Conservation (phyloP, 331 rosid genomes). For the Stylosanthes scabra region DNA sequence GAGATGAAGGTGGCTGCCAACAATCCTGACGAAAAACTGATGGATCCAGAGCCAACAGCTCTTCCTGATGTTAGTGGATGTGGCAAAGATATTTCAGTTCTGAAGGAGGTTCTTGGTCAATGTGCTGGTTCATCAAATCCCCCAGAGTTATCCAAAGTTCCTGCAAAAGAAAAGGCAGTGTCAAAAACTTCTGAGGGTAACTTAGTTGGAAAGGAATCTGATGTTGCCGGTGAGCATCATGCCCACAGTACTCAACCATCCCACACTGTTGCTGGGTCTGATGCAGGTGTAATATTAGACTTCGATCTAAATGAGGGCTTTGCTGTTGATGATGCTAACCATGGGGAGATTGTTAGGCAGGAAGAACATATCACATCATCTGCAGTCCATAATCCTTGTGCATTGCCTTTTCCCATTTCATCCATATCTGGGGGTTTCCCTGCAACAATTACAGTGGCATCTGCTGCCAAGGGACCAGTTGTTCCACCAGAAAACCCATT, state of each 20-base stretch:
- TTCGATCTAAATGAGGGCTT: slow-evolving; percentile 94
- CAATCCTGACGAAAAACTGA: slow-evolving; percentile 45
- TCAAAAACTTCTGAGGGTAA: slow-evolving; percentile 48
- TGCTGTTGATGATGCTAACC: slow-evolving; percentile 68
- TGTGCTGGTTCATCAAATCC: slow-evolving; percentile 39
- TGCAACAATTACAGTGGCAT: slow-evolving; percentile 76
- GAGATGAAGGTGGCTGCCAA: slow-evolving; percentile 36
- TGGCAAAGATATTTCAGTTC: slow-evolving; percentile 48
- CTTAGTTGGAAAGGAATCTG: slow-evolving; percentile 49
- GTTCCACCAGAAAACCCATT: slow-evolving; percentile 70
- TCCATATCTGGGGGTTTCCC: slow-evolving; percentile 62
- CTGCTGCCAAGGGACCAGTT: slow-evolving; percentile 82
- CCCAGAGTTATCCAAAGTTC: slow-evolving; percentile 40
- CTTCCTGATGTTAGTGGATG: slow-evolving; percentile 40
- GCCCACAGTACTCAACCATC: slow-evolving; percentile 49
- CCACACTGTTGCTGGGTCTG: slow-evolving; percentile 48
- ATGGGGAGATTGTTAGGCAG: slow-evolving; percentile 57
- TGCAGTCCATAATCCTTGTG: slow-evolving; percentile 55
- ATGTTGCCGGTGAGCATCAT: slow-evolving; percentile 52
- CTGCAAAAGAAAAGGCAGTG: slow-evolving; percentile 54
- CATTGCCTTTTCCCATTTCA: slow-evolving; percentile 61
- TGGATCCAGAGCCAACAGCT: slow-evolving; percentile 35
- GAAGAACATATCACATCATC: slow-evolving; percentile 51
- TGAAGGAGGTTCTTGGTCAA: slow-evolving; percentile 45
- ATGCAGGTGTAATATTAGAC: slow-evolving; percentile 57